These are phyloP conservation scores for Tolypocladium guangdongense DNA, from an alignment of 2,329 filamentous ascomycete genomes.

Conservation along the genomic window DNA sequence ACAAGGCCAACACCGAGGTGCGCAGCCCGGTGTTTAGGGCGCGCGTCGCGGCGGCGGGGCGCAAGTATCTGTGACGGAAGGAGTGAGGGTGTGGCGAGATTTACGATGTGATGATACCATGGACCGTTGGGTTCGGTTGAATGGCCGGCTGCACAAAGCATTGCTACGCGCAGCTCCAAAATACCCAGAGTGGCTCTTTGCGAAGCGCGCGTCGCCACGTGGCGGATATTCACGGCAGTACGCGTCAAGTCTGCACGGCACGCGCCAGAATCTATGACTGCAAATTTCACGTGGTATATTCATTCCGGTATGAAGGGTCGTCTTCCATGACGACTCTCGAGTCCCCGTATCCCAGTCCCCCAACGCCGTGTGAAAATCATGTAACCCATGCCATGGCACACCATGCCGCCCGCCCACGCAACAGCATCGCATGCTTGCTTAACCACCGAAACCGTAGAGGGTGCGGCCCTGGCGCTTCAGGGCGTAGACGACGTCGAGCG, in stretches of 20 bases:
- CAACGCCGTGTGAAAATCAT: constrained; percentile 18
- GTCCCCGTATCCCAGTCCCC: constrained; percentile 16
- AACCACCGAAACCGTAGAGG: constrained; percentile 86
- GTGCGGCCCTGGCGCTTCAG: constrained; percentile 63
- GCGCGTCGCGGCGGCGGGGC: constrained; percentile 75
- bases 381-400: neutral
- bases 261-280: neutral
- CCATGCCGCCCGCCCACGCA: neutral
- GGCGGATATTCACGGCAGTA: neutral
- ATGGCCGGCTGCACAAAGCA: neutral
- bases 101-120: constrained; percentile 4
- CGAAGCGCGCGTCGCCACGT: neutral
- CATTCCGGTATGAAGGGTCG: constrained; percentile 13
- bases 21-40: constrained; percentile 76
- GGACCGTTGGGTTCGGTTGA: neutral
- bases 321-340: constrained; percentile 23
- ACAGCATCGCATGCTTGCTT: constrained; percentile 22
- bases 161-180: neutral
- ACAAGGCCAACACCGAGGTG: constrained; percentile 73
- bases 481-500: constrained; percentile 56
- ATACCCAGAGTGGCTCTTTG: no score
- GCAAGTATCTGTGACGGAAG: constrained; percentile 64
- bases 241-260: neutral
- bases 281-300: constrained; percentile 8
- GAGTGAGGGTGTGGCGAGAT: constrained; percentile 11